Evolutionary conservation across 2,329 filamentous ascomycete species (phyloP).

Genomic region (Teratosphaeria viscida): DNA sequence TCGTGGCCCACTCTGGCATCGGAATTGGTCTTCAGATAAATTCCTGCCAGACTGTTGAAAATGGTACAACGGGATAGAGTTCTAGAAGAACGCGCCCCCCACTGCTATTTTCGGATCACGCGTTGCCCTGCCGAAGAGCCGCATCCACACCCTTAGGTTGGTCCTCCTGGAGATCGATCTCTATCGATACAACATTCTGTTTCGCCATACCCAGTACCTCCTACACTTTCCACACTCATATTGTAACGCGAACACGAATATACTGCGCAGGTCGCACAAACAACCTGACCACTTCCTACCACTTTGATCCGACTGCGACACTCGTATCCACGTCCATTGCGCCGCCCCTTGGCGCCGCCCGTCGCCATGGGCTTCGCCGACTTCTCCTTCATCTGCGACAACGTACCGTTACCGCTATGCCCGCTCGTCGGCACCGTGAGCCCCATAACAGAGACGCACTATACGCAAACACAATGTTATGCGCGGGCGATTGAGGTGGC

Average conservation of each 20-base stretch:
- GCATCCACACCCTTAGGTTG: not conserved
- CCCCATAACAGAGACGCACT: slow-evolving; percentile 49
- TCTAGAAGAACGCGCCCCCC: not conserved
- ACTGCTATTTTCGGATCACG: not conserved
- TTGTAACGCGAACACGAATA: not conserved
- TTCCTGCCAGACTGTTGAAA: not conserved
- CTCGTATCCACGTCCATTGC: not conserved
- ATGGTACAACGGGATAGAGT: not conserved
- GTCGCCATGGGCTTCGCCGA: slow-evolving; percentile 58
- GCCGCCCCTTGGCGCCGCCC: not conserved
- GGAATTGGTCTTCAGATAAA: too few relatives aligned
- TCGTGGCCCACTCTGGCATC: too few relatives aligned
- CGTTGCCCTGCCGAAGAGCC: not conserved
- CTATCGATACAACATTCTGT: not conserved
- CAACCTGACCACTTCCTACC: not conserved
- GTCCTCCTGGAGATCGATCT: not conserved
- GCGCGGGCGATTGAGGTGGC: slow-evolving; percentile 89
- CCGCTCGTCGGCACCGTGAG: slow-evolving; percentile 69
- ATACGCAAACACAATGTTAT: slow-evolving; percentile 85
- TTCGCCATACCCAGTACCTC: not conserved
- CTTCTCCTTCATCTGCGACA: slow-evolving; percentile 76
- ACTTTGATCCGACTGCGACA: not conserved
- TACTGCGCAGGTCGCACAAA: not conserved
- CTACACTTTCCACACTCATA: not conserved
- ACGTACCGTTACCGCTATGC: slow-evolving; percentile 78